phyloP scores from a whole-genome alignment of 345 rosid genomes.

The Noccaea caerulescens region DNA sequence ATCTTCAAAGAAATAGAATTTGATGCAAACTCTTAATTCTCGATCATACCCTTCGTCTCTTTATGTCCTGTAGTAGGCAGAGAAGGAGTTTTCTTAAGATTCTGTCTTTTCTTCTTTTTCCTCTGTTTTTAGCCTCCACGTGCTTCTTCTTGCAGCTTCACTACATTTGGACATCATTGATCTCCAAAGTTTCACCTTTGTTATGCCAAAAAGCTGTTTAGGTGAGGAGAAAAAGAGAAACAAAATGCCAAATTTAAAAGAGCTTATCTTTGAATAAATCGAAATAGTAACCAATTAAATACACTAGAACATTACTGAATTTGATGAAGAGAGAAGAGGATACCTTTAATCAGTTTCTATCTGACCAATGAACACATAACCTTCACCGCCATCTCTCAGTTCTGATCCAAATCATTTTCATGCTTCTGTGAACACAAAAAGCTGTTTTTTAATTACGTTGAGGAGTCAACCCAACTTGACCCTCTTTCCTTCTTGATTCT shows the following conservation, averaged over 20 bases:
- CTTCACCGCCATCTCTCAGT: not conserved
- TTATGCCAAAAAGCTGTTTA: not conserved
- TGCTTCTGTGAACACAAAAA: slow-evolving; percentile 1
- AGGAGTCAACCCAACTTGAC: slow-evolving; percentile 54
- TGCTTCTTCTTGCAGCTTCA: slow-evolving; percentile 4
- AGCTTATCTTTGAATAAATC: too few relatives aligned
- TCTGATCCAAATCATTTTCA: slow-evolving; percentile 14
- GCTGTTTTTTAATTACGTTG: not conserved
- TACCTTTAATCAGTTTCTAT: slow-evolving; percentile 28
- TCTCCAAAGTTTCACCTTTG: not conserved
- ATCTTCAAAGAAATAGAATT: too few relatives aligned
- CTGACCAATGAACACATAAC: not conserved
- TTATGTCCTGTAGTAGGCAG: not conserved
- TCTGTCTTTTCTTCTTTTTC: not conserved
- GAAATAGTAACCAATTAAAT: not conserved
- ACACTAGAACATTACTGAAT: not conserved
- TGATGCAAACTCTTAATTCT: too few relatives aligned
- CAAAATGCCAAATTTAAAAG: not conserved
- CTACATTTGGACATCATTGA: not conserved
- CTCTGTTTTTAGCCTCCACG: not conserved
- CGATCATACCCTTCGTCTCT: not conserved
- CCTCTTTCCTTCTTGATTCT: slow-evolving; percentile 59
- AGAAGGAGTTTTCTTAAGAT: not conserved
- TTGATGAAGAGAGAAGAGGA: slow-evolving; percentile 13
- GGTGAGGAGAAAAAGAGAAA: not conserved